Percentiles rank a stretch among this genome's conserved stretches.
Evolutionary conservation across 257 asterid genomes (phyloP).

Genomic region (Cordia subcordata): DNA sequence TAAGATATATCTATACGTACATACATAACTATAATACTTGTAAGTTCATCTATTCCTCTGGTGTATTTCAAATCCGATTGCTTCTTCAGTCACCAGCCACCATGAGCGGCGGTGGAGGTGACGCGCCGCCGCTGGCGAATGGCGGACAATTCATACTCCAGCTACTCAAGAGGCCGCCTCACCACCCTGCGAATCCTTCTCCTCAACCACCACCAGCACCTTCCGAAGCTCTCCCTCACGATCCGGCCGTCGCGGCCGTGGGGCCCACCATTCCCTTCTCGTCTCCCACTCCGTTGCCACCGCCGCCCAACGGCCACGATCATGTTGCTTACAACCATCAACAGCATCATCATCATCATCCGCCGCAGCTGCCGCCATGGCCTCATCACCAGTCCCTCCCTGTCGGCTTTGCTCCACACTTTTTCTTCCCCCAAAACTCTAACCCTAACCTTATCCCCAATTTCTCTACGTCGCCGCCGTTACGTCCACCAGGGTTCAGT

Average conservation of each 20-base stretch:
- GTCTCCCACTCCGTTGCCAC: slow-evolving; percentile 14
- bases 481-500: slow-evolving; percentile 30
- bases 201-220: slow-evolving; percentile 12
- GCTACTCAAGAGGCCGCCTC: slow-evolving; percentile 49
- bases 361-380: slow-evolving; percentile 21
- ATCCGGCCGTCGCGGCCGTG: slow-evolving; percentile 86
- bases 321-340: not conserved
- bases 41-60: not conserved
- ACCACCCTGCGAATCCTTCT: slow-evolving; percentile 16
- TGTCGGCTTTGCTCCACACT: slow-evolving; percentile 40
- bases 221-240: slow-evolving; percentile 35
- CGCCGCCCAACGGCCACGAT: slow-evolving; percentile 18
- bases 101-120: slow-evolving; percentile 61
- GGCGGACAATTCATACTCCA: slow-evolving; percentile 86
- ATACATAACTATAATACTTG: too few species aligned
- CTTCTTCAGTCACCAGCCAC: not conserved
- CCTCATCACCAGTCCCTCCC: slow-evolving; percentile 33
- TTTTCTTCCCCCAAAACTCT: slow-evolving; percentile 65
- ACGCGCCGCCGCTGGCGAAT: slow-evolving; percentile 46
- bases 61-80: not conserved
- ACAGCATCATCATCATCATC: not conserved
- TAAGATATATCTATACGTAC: too few species aligned
- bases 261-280: slow-evolving; percentile 45
- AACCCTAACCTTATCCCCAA: slow-evolving; percentile 29
- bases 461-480: slow-evolving; percentile 19